These are phyloP conservation scores for Pittosporum tobira DNA, from an alignment of 129 eudicot species.

Conservation along the genomic window DNA sequence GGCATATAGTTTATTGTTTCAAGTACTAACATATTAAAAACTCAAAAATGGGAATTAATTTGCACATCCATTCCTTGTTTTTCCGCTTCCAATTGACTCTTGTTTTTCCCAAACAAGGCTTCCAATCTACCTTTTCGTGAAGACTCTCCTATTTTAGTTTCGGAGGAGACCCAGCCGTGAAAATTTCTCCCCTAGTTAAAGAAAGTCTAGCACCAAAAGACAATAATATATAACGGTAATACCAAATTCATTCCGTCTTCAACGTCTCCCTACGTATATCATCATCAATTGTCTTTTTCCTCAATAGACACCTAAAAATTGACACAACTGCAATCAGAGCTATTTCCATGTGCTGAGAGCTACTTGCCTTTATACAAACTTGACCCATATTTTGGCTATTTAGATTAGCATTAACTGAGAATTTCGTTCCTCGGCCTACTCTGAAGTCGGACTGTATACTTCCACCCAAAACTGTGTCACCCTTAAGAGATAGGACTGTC, in stretches of 20 bases:
- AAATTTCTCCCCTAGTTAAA: neutral
- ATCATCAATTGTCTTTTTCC: conserved; percentile 34
- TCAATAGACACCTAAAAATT: conserved; percentile 49
- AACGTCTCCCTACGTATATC: conserved; percentile 16
- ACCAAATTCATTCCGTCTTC: conserved; percentile 17
- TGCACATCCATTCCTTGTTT: neutral
- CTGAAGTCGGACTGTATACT: conserved; percentile 61
- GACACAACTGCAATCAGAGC: conserved; percentile 57
- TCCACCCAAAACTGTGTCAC: conserved; percentile 74
- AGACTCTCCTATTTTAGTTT: too few species aligned
- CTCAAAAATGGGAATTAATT: conserved; percentile 13
- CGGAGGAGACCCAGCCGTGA: neutral
- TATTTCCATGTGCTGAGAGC: conserved; percentile 75
- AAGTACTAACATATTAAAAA: conserved; percentile 14
- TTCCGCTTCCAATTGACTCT: neutral
- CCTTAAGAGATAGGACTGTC: conserved; percentile 56
- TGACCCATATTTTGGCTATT: conserved; percentile 82
- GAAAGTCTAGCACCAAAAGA: neutral
- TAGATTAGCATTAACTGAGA: conserved; percentile 61
- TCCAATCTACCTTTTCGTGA: too few species aligned
- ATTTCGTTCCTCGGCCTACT: conserved; percentile 52
- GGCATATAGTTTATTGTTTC: neutral
- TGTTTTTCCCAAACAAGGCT: too few species aligned
- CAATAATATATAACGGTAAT: too few species aligned
- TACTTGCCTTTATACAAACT: conserved; percentile 53